These are phyloP conservation scores for Tagetes patula DNA, from an alignment of 129 eudicot genomes.

Conservation along the genomic window DNA sequence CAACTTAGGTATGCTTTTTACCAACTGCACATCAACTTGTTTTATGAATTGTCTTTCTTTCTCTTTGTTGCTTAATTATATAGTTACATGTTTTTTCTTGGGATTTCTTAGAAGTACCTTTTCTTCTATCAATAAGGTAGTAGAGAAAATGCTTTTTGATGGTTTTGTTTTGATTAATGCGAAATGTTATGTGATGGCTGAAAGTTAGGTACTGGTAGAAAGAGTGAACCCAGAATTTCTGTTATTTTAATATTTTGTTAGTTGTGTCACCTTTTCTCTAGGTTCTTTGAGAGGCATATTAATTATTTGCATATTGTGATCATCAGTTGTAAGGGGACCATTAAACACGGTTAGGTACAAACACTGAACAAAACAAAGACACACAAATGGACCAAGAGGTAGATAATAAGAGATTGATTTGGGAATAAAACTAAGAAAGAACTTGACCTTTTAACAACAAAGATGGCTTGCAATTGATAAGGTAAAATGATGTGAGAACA, in stretches of 20 bases:
- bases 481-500: too few relatives aligned
- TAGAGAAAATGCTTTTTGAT: background rate
- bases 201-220: background rate
- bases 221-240: background rate
- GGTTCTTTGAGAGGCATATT: background rate
- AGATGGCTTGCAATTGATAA: too few relatives aligned
- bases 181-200: background rate
- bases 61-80: conserved; percentile 10
- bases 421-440: too few relatives aligned
- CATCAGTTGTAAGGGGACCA: background rate
- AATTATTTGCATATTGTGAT: background rate
- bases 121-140: conserved; percentile 3
- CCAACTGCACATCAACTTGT: conserved; percentile 20
- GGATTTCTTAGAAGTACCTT: conserved; percentile 13
- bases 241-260: conserved; percentile 3
- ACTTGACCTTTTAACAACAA: too few relatives aligned
- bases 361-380: background rate
- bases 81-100: background rate
- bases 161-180: conserved; percentile 6
- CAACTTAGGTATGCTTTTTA: conserved; percentile 8
- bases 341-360: background rate
- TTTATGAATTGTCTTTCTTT: conserved; percentile 1
- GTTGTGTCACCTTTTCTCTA: background rate
- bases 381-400: background rate
- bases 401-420: too few relatives aligned